Evolutionary conservation across 2,329 filamentous ascomycete species (phyloP).

Genomic region (Hymenoscyphus repandus): DNA sequence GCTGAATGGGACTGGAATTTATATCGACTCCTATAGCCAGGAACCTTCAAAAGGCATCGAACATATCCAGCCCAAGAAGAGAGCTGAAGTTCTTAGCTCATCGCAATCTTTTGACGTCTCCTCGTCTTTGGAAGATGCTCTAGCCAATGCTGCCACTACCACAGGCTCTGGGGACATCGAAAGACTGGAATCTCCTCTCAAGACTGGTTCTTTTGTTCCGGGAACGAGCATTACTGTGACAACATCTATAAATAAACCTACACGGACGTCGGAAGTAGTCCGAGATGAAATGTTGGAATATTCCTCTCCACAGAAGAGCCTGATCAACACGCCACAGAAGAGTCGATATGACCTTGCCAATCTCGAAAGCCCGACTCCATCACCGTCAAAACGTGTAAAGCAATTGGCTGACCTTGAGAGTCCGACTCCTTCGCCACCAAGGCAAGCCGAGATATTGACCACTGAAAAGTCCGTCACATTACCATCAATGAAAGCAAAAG

Average conservation of each 20-base stretch:
- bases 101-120: conserved; percentile 28
- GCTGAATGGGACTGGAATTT: conserved; percentile 10
- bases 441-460: background rate
- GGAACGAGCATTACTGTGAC: no score
- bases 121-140: conserved; percentile 30
- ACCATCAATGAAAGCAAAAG: conserved; percentile 21
- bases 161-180: no score
- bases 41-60: conserved; percentile 5
- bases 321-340: background rate
- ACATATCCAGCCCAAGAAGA: no score
- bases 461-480: conserved; percentile 14
- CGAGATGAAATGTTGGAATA: background rate
- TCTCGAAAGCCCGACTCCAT: background rate
- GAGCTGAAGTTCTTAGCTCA: conserved; percentile 2
- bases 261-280: background rate
- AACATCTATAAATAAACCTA: background rate
- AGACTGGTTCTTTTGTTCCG: no score
- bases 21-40: conserved; percentile 3
- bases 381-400: background rate
- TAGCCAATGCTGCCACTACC: conserved; percentile 19
- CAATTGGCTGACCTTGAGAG: no score
- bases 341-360: background rate
- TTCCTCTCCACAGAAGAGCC: background rate
- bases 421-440: background rate
- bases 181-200: no score